Conservation (phyloP, 805 yeast species). For the Candida caryicola region DNA sequence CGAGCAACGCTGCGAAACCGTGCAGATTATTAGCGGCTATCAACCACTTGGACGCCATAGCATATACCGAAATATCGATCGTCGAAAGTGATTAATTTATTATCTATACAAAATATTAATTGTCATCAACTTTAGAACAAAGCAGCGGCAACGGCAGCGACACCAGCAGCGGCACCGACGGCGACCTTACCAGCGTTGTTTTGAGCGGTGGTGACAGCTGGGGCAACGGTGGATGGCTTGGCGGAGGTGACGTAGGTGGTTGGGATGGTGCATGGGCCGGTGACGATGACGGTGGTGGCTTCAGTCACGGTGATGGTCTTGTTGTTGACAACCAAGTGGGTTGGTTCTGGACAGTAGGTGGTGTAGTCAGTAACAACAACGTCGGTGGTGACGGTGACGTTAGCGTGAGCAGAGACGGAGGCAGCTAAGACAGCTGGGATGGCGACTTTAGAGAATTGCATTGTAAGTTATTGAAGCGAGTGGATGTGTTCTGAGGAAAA, state of each 20-base stretch:
- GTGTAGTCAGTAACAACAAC: conserved; percentile 65
- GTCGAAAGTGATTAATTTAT: neutral
- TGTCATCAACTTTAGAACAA: conserved; percentile 33
- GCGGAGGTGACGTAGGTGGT: conserved; percentile 35
- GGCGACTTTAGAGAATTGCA: conserved; percentile 38
- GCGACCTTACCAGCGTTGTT: conserved; percentile 41
- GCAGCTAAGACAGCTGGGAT: conserved; percentile 43
- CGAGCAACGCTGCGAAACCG: conserved; percentile 1
- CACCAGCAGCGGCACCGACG: conserved; percentile 51
- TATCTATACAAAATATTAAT: conserved; percentile 6
- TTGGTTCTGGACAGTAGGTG: conserved; percentile 81
- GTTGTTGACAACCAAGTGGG: conserved; percentile 62
- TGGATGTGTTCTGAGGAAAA: conserved; percentile 9
- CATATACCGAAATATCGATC: neutral
- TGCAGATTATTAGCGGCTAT: conserved; percentile 4
- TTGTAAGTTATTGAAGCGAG: conserved; percentile 18
- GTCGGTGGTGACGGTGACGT: conserved; percentile 51
- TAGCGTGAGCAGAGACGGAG: conserved; percentile 41
- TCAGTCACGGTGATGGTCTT: conserved; percentile 70
- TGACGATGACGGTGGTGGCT: conserved; percentile 80
- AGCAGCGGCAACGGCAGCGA: conserved; percentile 50
- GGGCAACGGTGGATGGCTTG: conserved; percentile 15
- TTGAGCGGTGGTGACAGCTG: conserved; percentile 24
- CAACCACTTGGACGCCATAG: conserved; percentile 1
- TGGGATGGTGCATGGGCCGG: conserved; percentile 80